Conservation (phyloP, 768 basidiomycete species). For the Hygrocybe coccinea region DNA sequence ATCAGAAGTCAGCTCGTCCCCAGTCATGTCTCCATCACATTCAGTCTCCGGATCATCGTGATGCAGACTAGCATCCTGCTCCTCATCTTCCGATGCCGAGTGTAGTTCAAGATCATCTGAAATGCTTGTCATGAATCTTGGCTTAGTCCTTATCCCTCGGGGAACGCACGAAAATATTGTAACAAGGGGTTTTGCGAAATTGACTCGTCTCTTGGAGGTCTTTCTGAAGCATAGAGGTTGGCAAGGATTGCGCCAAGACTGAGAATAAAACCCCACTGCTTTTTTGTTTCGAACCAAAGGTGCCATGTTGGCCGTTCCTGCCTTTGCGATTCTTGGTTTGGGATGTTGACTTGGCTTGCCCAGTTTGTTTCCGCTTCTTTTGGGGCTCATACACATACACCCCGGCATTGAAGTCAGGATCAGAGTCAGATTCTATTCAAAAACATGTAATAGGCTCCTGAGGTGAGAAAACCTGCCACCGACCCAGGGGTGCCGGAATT, state of each 20-base stretch:
- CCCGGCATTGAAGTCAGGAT: conserved; percentile 47
- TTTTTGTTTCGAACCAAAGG: conserved; percentile 1
- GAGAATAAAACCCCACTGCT: background rate
- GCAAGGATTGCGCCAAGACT: background rate
- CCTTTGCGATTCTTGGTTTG: conserved; percentile 18
- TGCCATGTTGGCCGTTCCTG: background rate
- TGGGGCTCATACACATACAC: conserved; percentile 30
- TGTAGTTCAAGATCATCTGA: conserved; percentile 45
- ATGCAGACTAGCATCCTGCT: too few relatives aligned
- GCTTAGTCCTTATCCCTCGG: too few relatives aligned
- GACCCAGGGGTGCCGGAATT: conserved; percentile 36
- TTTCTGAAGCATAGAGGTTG: background rate
- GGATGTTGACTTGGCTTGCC: conserved; percentile 24
- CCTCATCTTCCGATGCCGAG: conserved; percentile 47
- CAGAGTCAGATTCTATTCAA: conserved; percentile 40
- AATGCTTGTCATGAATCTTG: background rate
- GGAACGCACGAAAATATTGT: conserved; percentile 36
- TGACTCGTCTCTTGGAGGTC: background rate
- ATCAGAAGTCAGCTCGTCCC: conserved; percentile 16
- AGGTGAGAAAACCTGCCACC: conserved; percentile 7
- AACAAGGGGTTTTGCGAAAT: conserved; percentile 21
- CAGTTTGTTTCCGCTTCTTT: conserved; percentile 27
- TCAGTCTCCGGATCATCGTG: conserved; percentile 19
- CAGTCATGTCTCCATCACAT: conserved; percentile 20
- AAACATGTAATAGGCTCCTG: background rate